Conservation (phyloP, 805 yeast genomes). For the Candida insectorum region DNA sequence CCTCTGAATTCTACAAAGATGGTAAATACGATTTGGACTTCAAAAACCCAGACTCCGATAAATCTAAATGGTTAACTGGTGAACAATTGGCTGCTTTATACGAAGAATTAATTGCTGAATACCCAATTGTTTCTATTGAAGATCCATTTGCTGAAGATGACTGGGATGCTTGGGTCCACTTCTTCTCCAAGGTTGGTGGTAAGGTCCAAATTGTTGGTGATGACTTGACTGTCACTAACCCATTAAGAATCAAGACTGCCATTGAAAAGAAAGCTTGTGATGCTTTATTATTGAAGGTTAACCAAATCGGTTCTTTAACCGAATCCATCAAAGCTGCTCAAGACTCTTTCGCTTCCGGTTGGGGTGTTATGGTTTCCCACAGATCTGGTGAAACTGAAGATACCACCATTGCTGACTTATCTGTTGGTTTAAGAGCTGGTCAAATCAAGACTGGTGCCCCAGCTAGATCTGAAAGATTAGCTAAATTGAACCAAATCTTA, state of each 20-base stretch:
- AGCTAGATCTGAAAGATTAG: slow-evolving; percentile 99
- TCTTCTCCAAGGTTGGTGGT: slow-evolving; percentile 65
- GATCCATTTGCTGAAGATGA: slow-evolving; percentile 99
- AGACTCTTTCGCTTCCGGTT: slow-evolving; percentile 90
- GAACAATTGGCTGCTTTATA: slow-evolving; percentile 82
- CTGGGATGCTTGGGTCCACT: slow-evolving; percentile 97
- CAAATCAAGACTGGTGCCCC: slow-evolving; percentile 99
- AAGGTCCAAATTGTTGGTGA: slow-evolving; percentile 91
- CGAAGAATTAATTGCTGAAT: slow-evolving; percentile 72
- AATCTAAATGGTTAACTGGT: slow-evolving; percentile 88
- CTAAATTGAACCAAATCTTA: slow-evolving; percentile 96
- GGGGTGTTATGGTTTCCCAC: slow-evolving; percentile 99
- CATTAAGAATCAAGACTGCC: slow-evolving; percentile 89
- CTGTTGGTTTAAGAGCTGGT: slow-evolving; percentile 97
- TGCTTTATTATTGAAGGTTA: slow-evolving; percentile 93
- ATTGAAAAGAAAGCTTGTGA: slow-evolving; percentile 94
- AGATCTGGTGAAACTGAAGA: slow-evolving; percentile 99
- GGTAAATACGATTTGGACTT: slow-evolving; percentile 97
- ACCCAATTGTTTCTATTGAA: slow-evolving; percentile 98
- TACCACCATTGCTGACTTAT: slow-evolving; percentile 94
- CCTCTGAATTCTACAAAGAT: slow-evolving; percentile 96
- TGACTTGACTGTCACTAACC: slow-evolving; percentile 98
- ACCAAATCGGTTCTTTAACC: slow-evolving; percentile 96
- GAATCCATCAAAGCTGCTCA: slow-evolving; percentile 97
- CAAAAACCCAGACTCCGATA: slow-evolving; percentile 94